Conservation (phyloP, 1,139 yeast species). For the Hansenula sp. region DNA sequence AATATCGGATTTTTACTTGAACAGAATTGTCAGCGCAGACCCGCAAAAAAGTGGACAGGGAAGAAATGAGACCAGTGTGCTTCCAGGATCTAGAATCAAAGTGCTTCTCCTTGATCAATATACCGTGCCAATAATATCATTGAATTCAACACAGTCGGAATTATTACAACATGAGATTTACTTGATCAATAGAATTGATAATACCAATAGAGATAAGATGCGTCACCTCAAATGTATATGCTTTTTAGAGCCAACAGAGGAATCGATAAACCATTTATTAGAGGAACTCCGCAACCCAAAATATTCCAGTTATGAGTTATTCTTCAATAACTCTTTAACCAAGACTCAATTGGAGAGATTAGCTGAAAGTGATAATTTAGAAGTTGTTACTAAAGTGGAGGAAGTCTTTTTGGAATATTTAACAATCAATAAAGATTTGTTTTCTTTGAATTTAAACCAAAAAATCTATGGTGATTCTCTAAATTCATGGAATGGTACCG, state of each 20-base stretch:
- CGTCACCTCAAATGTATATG: slow-evolving; percentile 81
- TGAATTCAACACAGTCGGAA: slow-evolving; percentile 85
- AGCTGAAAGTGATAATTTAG: slow-evolving; percentile 89
- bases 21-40: slow-evolving; percentile 35
- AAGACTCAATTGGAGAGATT: slow-evolving; percentile 78
- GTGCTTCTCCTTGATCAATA: slow-evolving; percentile 75
- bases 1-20: slow-evolving; percentile 47
- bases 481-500: slow-evolving; percentile 40
- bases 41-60: slow-evolving; percentile 2
- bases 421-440: slow-evolving; percentile 68
- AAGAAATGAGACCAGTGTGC: slow-evolving; percentile 17
- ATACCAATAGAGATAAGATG: slow-evolving; percentile 65
- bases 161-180: slow-evolving; percentile 78
- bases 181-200: slow-evolving; percentile 68
- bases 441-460: slow-evolving; percentile 38
- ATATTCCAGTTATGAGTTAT: slow-evolving; percentile 72
- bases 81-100: slow-evolving; percentile 48
- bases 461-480: slow-evolving; percentile 20
- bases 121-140: slow-evolving; percentile 80
- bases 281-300: slow-evolving; percentile 76
- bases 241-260: slow-evolving; percentile 70
- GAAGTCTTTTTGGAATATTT: slow-evolving; percentile 85
- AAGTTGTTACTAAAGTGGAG: slow-evolving; percentile 67
- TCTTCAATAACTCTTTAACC: slow-evolving; percentile 68
- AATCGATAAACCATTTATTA: slow-evolving; percentile 54